Conservation (phyloP, 2,329 filamentous ascomycete species). For the Sordariomycetes sp. region DNA sequence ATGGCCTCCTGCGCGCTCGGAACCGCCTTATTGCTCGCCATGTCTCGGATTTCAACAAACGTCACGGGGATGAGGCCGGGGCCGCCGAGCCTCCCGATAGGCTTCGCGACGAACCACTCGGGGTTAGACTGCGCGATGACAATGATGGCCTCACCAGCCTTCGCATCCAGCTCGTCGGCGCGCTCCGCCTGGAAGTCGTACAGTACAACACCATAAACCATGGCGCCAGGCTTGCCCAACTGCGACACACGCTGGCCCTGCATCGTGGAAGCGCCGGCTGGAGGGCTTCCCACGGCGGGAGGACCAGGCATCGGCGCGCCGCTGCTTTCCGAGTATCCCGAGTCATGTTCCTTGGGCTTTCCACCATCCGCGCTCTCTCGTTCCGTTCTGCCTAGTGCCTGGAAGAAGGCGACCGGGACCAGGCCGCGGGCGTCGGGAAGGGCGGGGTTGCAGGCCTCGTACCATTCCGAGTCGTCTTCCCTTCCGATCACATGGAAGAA, state of each 20-base stretch:
- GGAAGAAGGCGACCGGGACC: constrained; percentile 89
- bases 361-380: constrained; percentile 65
- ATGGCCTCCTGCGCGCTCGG: constrained; percentile 76
- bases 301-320: constrained; percentile 1
- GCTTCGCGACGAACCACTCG: constrained; percentile 98
- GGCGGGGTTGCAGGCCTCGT: constrained; percentile 93
- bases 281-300: constrained; percentile 5
- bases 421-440: constrained; percentile 78
- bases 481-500: constrained; percentile 97
- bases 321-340: constrained; percentile 61
- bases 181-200: constrained; percentile 94
- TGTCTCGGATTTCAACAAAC: constrained; percentile 92
- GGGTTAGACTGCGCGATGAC: constrained; percentile 97
- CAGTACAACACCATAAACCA: constrained; percentile 94
- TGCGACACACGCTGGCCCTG: constrained; percentile 33
- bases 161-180: constrained; percentile 91
- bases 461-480: constrained; percentile 92
- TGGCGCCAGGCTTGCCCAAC: constrained; percentile 49
- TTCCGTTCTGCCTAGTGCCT: constrained; percentile 82
- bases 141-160: constrained; percentile 91
- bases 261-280: not conserved
- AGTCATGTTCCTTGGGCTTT: constrained; percentile 62
- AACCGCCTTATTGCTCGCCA: constrained; percentile 74
- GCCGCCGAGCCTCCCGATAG: constrained; percentile 92
- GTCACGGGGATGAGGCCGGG: constrained; percentile 92